These are phyloP conservation scores for Lipomyces lipofer DNA, from an alignment of 805 yeast species.

Conservation along the genomic window DNA sequence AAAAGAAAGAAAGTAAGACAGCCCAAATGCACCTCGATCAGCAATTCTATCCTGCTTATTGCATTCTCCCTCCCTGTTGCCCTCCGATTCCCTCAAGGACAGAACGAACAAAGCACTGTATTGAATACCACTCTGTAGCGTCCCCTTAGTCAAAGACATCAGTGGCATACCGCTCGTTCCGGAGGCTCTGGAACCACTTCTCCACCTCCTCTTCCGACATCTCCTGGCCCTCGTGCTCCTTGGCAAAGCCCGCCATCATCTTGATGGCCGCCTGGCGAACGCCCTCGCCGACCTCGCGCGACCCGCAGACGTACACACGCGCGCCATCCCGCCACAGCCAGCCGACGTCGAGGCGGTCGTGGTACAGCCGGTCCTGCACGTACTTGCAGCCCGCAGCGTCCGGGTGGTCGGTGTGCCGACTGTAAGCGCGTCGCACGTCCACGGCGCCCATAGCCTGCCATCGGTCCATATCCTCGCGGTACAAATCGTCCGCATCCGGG, in stretches of 20 bases:
- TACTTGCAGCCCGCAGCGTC: constrained; percentile 2
- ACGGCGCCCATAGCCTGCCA: neutral
- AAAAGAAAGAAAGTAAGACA: too few relatives aligned
- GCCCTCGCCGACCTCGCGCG: neutral
- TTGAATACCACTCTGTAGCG: neutral
- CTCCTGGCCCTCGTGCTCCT: neutral
- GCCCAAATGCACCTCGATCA: too few relatives aligned
- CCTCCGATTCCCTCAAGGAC: too few relatives aligned
- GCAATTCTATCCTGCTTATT: too few relatives aligned
- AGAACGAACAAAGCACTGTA: too few relatives aligned
- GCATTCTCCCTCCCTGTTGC: too few relatives aligned
- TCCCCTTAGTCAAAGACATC: neutral
- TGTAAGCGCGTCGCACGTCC: neutral
- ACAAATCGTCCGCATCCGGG: neutral
- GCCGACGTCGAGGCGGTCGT: neutral
- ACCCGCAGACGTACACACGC: neutral
- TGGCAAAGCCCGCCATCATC: neutral
- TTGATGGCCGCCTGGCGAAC: neutral
- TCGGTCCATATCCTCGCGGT: neutral
- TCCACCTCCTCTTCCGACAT: neutral
- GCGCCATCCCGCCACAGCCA: neutral
- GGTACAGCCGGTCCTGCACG: neutral
- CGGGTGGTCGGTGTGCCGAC: neutral
- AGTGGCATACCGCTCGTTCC: neutral
- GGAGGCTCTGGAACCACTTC: neutral